Evolutionary conservation across 1,284 basidiomycete species (phyloP), one percentile per base, ranked within the genome.

Genomic region (Apiotrichum montevideense): DNA sequence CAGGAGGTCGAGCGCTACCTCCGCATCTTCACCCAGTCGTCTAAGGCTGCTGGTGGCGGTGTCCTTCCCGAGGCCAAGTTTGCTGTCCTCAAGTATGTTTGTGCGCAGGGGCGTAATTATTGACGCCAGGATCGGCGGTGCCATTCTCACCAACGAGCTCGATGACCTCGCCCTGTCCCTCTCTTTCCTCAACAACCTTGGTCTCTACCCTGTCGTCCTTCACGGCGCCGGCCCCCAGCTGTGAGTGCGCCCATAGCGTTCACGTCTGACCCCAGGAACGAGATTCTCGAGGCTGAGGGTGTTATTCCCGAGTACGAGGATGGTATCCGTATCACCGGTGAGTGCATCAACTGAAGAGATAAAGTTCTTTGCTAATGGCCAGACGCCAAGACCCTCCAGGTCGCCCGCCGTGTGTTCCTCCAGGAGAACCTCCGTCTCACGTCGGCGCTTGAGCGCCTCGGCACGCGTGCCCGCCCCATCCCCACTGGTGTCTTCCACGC

Each of bases 1-100:
- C 88, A 91, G 64, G 93, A 97, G 77, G 93, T 97, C 61, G 92
- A 95, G 75, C 86, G 93, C 65, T 93, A 97, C 79, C 86, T 97
- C 48, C 87, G 93, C 54, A 96, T 97, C 72, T 97, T 97, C 75
- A 92, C 90, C 11, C 86, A 88, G 33, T 86, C 89, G 42, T 88
- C 89, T 10, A 86, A 91, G 68, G 87, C 87, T 33, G 61, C 69
- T 21, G 86, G 87, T 32, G 54, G 67, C 21, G 68, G 74, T 60
- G 76, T 77, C 51, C 64, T 78, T 6, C 77, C 77, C 21, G 75
- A 78, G 62, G 90, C 90, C 62, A 92, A 90, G 74, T 94, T 95
- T 68, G 91, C 91, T 37, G 91, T 95, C 59, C 86, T 95, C 80
- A 94, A 95, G 76, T 77, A 52, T 63, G 73, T 66, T n/a, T 15